phyloP scores from a whole-genome alignment of 2,329 filamentous ascomycete species.

The Dactylellina haptotyla region DNA sequence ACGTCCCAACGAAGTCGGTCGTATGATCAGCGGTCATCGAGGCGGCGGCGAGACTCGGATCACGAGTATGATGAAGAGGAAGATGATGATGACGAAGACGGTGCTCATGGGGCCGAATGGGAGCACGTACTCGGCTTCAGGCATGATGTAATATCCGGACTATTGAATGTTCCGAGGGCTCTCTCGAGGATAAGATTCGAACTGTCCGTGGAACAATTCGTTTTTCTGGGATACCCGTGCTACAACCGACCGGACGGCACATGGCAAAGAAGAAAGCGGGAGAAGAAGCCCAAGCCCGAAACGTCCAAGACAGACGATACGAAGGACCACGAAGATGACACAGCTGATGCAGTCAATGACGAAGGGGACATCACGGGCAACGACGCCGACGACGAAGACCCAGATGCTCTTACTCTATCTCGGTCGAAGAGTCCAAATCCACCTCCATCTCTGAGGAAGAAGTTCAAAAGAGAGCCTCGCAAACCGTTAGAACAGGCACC shows the following conservation, averaged over 20 bases:
- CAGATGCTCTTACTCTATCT: conserved; percentile 56
- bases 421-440: conserved; percentile 61
- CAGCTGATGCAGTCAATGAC: conserved; percentile 59
- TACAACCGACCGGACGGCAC: conserved; percentile 81
- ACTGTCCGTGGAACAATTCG: conserved; percentile 79
- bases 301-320: conserved; percentile 14
- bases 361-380: conserved; percentile 60
- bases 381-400: conserved; percentile 59
- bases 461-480: conserved; percentile 70
- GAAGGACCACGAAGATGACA: conserved; percentile 55
- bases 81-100: conserved; percentile 64
- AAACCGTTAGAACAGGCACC: conserved; percentile 71
- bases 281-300: conserved; percentile 58
- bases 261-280: conserved; percentile 75
- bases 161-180: conserved; percentile 77
- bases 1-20: conserved; percentile 53
- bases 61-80: conserved; percentile 60
- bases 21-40: conserved; percentile 44
- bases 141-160: conserved; percentile 80
- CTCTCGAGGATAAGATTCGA: conserved; percentile 87
- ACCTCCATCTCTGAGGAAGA: conserved; percentile 64
- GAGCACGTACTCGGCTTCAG: conserved; percentile 78
- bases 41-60: conserved; percentile 51
- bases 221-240: conserved; percentile 83
- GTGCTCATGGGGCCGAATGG: conserved; percentile 65